These are phyloP conservation scores for Verticillium tricorpus DNA, from an alignment of 2,329 filamentous ascomycete genomes.

Conservation along the genomic window DNA sequence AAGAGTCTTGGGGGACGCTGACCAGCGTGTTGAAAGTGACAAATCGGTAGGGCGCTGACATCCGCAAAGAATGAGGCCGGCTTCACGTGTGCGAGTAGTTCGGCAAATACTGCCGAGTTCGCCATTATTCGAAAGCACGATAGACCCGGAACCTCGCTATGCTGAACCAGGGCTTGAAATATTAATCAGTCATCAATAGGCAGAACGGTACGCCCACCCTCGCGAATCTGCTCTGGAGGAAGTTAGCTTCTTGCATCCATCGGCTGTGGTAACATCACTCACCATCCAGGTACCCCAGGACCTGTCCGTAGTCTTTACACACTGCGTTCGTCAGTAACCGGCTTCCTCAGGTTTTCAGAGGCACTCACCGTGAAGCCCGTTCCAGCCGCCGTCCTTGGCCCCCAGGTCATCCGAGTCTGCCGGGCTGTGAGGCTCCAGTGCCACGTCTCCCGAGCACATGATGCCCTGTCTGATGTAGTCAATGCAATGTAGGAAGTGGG, in stretches of 20 bases:
- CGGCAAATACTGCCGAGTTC: too few species aligned
- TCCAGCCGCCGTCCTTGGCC: constrained; percentile 31
- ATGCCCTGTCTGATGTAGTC: constrained; percentile 35
- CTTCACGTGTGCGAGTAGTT: too few species aligned
- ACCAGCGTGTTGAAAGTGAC: neutral
- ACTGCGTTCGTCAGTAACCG: constrained; percentile 16
- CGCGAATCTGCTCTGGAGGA: constrained; percentile 15
- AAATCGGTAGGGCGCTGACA: neutral
- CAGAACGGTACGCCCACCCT: constrained; percentile 17
- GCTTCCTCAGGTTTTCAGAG: neutral
- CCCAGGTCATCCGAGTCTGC: constrained; percentile 33
- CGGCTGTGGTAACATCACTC: neutral
- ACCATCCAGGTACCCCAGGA: constrained; percentile 30
- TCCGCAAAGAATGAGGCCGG: too few species aligned
- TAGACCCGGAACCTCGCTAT: too few species aligned
- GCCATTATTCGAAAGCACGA: too few species aligned
- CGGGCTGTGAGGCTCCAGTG: constrained; percentile 29
- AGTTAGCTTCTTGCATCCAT: neutral
- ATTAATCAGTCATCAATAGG: constrained; percentile 15
- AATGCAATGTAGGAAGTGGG: constrained; percentile 36
- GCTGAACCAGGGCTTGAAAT: too few species aligned
- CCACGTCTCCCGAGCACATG: constrained; percentile 25
- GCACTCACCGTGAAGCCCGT: constrained; percentile 31
- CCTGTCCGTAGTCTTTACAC: constrained; percentile 31
- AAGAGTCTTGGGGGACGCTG: constrained; percentile 23